These are phyloP conservation scores for Elsinoe ampelina DNA, from an alignment of 2,329 filamentous ascomycete genomes.

Conservation along the genomic window DNA sequence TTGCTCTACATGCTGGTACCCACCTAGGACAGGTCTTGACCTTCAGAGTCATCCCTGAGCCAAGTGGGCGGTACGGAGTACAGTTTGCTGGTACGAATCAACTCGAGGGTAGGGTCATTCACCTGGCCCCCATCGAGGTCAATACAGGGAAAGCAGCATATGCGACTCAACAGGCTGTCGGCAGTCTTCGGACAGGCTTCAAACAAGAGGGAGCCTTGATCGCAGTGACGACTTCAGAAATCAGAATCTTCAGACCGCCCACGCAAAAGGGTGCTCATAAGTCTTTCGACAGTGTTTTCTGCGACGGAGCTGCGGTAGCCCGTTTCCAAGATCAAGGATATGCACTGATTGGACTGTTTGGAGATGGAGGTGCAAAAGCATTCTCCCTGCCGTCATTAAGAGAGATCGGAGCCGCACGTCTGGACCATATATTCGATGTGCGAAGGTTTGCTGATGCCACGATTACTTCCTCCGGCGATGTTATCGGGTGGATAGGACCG, in stretches of 20 bases:
- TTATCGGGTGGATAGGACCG: constrained; percentile 82
- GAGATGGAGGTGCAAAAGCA: constrained; percentile 67
- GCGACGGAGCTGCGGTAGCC: constrained; percentile 69
- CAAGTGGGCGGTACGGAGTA: constrained; percentile 60
- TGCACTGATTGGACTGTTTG: constrained; percentile 75
- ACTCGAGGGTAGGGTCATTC: constrained; percentile 60
- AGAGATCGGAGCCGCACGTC: constrained; percentile 61
- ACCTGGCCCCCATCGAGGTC: constrained; percentile 68
- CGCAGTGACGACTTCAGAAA: constrained; percentile 62
- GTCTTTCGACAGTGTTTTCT: constrained; percentile 73
- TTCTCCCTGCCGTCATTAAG: constrained; percentile 83
- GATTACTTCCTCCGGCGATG: constrained; percentile 68
- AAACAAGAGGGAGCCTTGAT: constrained; percentile 75
- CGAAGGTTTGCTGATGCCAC: constrained; percentile 59
- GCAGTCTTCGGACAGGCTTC: constrained; percentile 62
- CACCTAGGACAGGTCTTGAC: constrained; percentile 74
- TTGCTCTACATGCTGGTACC: constrained; percentile 85
- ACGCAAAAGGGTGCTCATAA: constrained; percentile 85
- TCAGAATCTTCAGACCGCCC: constrained; percentile 80
- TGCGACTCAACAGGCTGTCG: constrained; percentile 66
- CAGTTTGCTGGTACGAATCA: constrained; percentile 59
- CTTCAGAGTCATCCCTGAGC: constrained; percentile 76
- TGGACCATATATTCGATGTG: constrained; percentile 61
- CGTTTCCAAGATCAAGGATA: constrained; percentile 63
- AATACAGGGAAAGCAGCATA: constrained; percentile 66